phyloP scores from a whole-genome alignment of 1,284 basidiomycete species.

The Ceratobasidium sp. region DNA sequence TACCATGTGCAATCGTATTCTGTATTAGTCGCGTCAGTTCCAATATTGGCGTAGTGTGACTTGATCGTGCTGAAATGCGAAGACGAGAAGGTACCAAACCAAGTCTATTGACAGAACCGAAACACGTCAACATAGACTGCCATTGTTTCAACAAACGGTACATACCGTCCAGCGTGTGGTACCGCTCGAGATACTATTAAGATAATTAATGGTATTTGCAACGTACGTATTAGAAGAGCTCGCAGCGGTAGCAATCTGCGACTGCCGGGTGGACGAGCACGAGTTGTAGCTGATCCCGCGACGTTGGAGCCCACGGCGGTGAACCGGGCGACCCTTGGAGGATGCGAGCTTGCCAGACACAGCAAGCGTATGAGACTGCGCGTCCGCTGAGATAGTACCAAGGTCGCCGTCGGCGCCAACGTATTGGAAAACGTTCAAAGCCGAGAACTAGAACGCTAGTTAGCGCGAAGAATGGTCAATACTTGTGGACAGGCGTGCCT shows the following conservation, averaged over 20 bases:
- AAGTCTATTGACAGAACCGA: too few relatives aligned
- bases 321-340: conserved; percentile 3
- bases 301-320: background rate
- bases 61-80: conserved; percentile 10
- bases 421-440: conserved; percentile 27
- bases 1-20: conserved; percentile 38
- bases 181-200: background rate
- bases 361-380: conserved; percentile 6
- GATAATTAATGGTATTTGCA: conserved; percentile 17
- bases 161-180: conserved; percentile 26
- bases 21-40: conserved; percentile 26
- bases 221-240: conserved; percentile 31
- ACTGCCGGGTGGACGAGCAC: conserved; percentile 25
- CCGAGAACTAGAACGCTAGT: conserved; percentile 6
- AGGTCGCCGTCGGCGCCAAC: conserved; percentile 15
- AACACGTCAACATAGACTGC: too few relatives aligned
- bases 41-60: conserved; percentile 25
- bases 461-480: background rate
- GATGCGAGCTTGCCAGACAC: conserved; percentile 37
- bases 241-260: conserved; percentile 36
- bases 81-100: conserved; percentile 37
- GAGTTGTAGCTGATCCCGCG: conserved; percentile 13
- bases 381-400: conserved; percentile 1
- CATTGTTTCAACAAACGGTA: too few relatives aligned
- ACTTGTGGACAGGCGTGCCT: background rate